Percentiles rank a stretch among this genome's conserved stretches.
These are phyloP conservation scores for Aeschynomene evenia DNA, from an alignment of 306 rosid genomes.

Conservation along the genomic window DNA sequence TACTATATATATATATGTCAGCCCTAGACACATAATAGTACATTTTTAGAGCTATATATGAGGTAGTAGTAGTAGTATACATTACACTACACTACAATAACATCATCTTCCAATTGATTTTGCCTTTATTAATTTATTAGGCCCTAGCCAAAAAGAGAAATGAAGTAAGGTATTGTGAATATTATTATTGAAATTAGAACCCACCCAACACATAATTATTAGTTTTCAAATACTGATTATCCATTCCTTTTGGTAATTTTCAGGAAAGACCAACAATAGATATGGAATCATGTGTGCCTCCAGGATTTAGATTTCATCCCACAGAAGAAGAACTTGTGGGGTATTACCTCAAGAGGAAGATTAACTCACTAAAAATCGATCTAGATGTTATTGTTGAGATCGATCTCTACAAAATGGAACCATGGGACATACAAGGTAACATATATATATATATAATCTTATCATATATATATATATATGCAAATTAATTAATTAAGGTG, in stretches of 20 bases:
- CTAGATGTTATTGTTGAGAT: constrained; percentile 81
- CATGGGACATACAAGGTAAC: constrained; percentile 96
- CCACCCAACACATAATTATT: too few relatives aligned
- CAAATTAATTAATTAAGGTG: neutral
- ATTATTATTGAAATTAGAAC: neutral
- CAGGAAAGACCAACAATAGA: constrained; percentile 54
- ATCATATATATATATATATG: neutral
- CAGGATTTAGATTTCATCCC: constrained; percentile 96
- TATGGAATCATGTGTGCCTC: constrained; percentile 89
- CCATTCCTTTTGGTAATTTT: constrained; percentile 16
- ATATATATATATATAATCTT: neutral
- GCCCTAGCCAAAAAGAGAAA: neutral
- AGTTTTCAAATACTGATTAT: neutral
- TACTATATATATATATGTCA: constrained; percentile 28
- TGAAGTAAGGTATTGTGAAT: neutral
- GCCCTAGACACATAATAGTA: constrained; percentile 33
- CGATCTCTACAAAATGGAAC: constrained; percentile 91
- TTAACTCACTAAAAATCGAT: constrained; percentile 70
- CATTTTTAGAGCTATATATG: constrained; percentile 22
- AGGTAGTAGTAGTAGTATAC: too few relatives aligned
- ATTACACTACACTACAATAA: too few relatives aligned
- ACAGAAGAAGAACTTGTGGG: constrained; percentile 98
- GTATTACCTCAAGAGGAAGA: constrained; percentile 84
- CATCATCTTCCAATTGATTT: too few relatives aligned
- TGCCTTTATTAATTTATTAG: too few relatives aligned